Evolutionary conservation across 176 grass and related monocot genomes (phyloP).

Genomic region (Bothriochloa decipiens): DNA sequence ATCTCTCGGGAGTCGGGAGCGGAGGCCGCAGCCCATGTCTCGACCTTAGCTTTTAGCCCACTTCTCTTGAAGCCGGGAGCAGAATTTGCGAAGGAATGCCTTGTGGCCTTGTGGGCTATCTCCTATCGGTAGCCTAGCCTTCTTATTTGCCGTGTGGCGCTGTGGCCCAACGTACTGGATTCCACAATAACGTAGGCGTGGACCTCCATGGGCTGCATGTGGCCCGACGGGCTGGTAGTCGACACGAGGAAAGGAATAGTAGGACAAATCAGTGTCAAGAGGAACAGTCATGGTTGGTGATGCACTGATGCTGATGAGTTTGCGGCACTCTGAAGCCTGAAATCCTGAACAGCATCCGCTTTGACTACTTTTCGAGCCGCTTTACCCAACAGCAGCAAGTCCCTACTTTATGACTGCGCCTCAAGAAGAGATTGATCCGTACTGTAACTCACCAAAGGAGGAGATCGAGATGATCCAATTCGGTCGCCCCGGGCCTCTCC

Average conservation of each 20-base stretch:
- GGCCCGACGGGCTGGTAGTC: not conserved
- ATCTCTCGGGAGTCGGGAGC: too few species aligned
- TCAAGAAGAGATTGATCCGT: not conserved
- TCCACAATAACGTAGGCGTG: not conserved
- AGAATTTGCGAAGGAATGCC: too few species aligned
- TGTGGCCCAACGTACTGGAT: not conserved
- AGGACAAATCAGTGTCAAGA: not conserved
- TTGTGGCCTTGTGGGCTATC: too few species aligned
- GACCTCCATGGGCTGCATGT: not conserved
- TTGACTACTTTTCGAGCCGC: not conserved
- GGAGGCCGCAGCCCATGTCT: too few species aligned
- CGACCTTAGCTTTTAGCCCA: too few species aligned
- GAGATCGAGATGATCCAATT: not conserved
- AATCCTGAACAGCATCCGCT: not conserved
- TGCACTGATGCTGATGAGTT: not conserved
- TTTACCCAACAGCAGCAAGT: not conserved
- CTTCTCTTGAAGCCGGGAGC: too few species aligned
- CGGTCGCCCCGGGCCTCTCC: too few species aligned
- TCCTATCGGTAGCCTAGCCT: not conserved
- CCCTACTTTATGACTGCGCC: not conserved
- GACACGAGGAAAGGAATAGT: not conserved
- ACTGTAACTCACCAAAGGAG: not conserved
- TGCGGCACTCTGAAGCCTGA: not conserved
- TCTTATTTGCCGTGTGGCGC: not conserved
- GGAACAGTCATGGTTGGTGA: constrained; percentile 6